phyloP scores from a whole-genome alignment of 2,329 filamentous ascomycete species.

The Fusarium liriodendri region DNA sequence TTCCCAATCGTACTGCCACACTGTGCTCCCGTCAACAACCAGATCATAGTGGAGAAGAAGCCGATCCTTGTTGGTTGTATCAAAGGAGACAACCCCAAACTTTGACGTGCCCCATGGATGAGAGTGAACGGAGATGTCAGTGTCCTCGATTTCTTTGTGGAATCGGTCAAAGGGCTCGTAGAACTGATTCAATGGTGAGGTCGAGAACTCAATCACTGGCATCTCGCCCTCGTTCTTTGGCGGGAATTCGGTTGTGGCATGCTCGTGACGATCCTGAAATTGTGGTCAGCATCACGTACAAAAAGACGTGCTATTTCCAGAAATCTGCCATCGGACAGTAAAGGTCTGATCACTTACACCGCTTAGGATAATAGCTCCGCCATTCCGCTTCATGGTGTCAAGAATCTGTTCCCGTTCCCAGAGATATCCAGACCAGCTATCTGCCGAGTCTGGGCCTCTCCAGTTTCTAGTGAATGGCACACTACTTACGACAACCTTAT shows the following conservation, averaged over 20 bases:
- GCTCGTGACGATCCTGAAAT: not conserved
- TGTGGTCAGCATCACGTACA: not conserved
- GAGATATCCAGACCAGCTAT: conserved; percentile 1
- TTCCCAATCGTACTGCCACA: not conserved
- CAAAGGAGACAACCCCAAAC: not conserved
- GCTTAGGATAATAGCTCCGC: not conserved
- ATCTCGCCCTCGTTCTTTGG: not conserved
- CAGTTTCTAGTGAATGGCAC: not conserved
- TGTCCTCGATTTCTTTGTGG: not conserved
- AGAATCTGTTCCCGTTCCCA: not conserved
- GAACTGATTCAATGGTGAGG: conserved; percentile 4
- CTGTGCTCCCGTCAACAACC: not conserved
- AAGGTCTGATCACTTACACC: not conserved
- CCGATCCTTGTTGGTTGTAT: not conserved
- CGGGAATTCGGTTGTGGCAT: not conserved
- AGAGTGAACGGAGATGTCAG: not conserved
- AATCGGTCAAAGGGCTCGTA: conserved; percentile 4
- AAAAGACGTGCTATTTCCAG: not conserved
- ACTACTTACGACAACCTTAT: not conserved
- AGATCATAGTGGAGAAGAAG: not conserved
- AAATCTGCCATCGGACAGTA: not conserved
- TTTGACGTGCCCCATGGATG: not conserved
- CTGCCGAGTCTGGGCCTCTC: not conserved
- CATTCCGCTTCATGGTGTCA: not conserved
- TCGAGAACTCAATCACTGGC: conserved; percentile 4